Evolutionary conservation across 2,329 filamentous ascomycete genomes (phyloP).

Genomic region (Exutisphaerella laricina): DNA sequence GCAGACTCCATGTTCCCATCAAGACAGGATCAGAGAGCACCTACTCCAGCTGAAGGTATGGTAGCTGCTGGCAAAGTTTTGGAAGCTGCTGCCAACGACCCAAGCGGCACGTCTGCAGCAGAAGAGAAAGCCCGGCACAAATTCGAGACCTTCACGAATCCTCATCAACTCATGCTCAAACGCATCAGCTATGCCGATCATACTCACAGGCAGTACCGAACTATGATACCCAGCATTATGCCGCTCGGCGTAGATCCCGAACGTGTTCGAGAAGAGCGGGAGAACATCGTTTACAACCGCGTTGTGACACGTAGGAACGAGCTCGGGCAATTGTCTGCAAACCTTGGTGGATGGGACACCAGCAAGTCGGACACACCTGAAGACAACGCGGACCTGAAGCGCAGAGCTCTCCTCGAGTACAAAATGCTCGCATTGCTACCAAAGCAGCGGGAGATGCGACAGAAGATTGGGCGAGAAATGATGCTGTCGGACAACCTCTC

Average conservation of each 20-base stretch:
- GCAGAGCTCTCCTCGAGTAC: constrained; percentile 90
- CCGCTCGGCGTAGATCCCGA: constrained; percentile 85
- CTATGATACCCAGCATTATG: constrained; percentile 80
- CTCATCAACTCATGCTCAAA: constrained; percentile 54
- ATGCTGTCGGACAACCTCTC: constrained; percentile 92
- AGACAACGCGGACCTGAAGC: constrained; percentile 75
- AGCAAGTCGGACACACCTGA: constrained; percentile 61
- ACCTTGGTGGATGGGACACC: constrained; percentile 81
- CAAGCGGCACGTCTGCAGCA: constrained; percentile 37
- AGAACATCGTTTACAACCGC: constrained; percentile 82
- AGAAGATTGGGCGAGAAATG: constrained; percentile 85
- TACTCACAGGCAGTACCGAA: constrained; percentile 65
- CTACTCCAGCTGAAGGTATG: constrained; percentile 38
- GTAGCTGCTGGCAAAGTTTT: constrained; percentile 46
- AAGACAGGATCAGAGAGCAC: constrained; percentile 53
- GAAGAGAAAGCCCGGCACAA: constrained; percentile 36
- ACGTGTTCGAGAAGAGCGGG: constrained; percentile 76
- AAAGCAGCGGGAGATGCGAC: constrained; percentile 79
- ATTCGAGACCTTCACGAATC: constrained; percentile 71
- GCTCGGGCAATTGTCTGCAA: constrained; percentile 75
- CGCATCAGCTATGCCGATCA: constrained; percentile 77
- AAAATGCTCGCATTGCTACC: constrained; percentile 84
- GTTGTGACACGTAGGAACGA: constrained; percentile 81
- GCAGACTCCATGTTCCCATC: constrained; percentile 79
- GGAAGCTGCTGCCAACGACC: constrained; percentile 43